Base-by-base conservation (phyloP, 192 early-diverging fungal species). In the Phlyctochytrium planicorne region DNA sequence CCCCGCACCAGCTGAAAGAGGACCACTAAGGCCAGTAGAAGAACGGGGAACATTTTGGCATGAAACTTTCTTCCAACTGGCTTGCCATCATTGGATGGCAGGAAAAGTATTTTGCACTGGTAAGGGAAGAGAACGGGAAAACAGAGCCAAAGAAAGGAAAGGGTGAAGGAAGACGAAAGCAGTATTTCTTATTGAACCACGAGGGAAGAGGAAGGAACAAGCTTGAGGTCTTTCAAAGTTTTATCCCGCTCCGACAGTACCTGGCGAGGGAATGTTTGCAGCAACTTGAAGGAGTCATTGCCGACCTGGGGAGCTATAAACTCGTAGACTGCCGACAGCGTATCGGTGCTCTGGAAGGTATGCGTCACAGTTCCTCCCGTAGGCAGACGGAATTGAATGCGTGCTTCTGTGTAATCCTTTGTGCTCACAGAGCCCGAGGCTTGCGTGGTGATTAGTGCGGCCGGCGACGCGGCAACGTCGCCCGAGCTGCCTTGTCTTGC, bases 191-290 rank as follows among this genome's bases (percentile, higher is more conserved):
- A 69, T 55, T 79, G 78, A 3, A 86, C 78, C n/a, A 84, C 79
- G 34, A 91, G 72, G 0, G 86, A 86, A 0, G 89, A 86, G 52
- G 78, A 82, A 6, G 90, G 90, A 16, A 77, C 84, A 25, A 91
- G 77, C 16, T 79, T 80, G 1, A 93, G 72, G 52, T 92, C 91
- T 66, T 88, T 87, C 57, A 93, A 67, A 0, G 87, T 77, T 73
- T 91, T 89, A 40, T 66, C 56, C 36, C 78, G 67, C 40, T 90
- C 83, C 0, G 79, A 77, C n/a, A 91, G 79, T 23, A 84, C 78
- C 74, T 91, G 89, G 40, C 88, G 80, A 2, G 91, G 91, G 68
- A 91, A 94, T n/a, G n/a, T n/a, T n/a, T n/a, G n/a, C n/a, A n/a
- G n/a, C n/a, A n/a, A n/a, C n/a, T n/a, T n/a, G n/a, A n/a, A n/a